phyloP scores from a whole-genome alignment of 768 basidiomycete species.

The Boletus patriciae region DNA sequence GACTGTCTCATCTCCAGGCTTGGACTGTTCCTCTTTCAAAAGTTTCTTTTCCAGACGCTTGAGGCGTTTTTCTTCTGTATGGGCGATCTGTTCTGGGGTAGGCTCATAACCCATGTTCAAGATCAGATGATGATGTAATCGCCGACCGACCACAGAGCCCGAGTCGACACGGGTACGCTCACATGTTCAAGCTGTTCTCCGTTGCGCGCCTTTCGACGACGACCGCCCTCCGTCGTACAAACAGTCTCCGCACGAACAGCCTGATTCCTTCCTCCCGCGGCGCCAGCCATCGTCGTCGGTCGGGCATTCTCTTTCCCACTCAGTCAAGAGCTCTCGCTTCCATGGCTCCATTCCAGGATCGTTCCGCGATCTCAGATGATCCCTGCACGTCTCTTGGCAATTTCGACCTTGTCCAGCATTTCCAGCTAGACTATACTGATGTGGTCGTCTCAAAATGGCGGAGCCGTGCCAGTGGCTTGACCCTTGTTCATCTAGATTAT shows the following conservation, averaged over 20 bases:
- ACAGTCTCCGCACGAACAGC: neutral
- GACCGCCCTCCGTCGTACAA: slow-evolving; percentile 15
- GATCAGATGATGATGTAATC: slow-evolving; percentile 19
- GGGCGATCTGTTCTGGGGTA: slow-evolving; percentile 57
- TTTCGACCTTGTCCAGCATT: slow-evolving; percentile 77
- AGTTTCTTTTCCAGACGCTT: slow-evolving; percentile 48
- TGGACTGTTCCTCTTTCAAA: slow-evolving; percentile 22
- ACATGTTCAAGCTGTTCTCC: slow-evolving; percentile 34
- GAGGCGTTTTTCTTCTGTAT: slow-evolving; percentile 45
- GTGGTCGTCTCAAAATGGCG: slow-evolving; percentile 86
- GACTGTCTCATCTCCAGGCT: neutral
- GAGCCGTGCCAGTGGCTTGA: slow-evolving; percentile 84
- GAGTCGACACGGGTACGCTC: neutral
- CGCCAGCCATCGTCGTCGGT: slow-evolving; percentile 2
- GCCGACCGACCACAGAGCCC: neutral
- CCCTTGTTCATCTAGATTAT: slow-evolving; percentile 87
- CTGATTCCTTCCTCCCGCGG: neutral
- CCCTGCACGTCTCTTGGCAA: slow-evolving; percentile 55
- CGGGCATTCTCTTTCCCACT: neutral
- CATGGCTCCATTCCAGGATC: slow-evolving; percentile 31
- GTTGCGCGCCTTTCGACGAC: slow-evolving; percentile 16
- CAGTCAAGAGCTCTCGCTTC: slow-evolving; percentile 22
- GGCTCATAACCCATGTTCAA: slow-evolving; percentile 26
- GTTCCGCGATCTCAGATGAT: slow-evolving; percentile 14
- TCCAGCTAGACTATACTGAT: slow-evolving; percentile 77